Evolutionary conservation across 805 yeast genomes (phyloP).

Genomic region (Starmerella khaoyaiensis): DNA sequence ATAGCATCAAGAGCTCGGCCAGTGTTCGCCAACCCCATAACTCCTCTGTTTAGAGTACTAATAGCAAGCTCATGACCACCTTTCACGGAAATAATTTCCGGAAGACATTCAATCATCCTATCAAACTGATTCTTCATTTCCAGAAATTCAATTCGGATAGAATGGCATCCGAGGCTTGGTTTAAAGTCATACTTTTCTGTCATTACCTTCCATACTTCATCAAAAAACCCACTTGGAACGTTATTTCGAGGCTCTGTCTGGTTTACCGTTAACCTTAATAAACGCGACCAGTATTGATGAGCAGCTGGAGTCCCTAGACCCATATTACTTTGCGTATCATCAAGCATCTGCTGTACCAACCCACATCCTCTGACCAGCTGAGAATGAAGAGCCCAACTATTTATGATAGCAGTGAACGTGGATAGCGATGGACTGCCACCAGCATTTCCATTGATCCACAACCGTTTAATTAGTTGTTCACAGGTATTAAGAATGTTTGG

Average conservation of each 20-base stretch:
- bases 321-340: conserved; percentile 4
- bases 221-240: conserved; percentile 9
- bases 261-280: conserved; percentile 18
- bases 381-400: conserved; percentile 23
- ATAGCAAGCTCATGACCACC: conserved; percentile 10
- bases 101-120: conserved; percentile 12
- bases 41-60: conserved; percentile 13
- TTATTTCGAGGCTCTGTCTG: conserved; percentile 16
- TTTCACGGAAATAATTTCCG: conserved; percentile 6
- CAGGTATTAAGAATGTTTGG: not conserved
- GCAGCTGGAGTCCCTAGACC: conserved; percentile 15
- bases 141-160: conserved; percentile 16
- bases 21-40: conserved; percentile 18
- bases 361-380: conserved; percentile 21
- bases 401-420: conserved; percentile 22
- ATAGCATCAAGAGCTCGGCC: conserved; percentile 18
- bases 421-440: conserved; percentile 13
- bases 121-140: conserved; percentile 18
- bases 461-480: conserved; percentile 9
- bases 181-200: not conserved
- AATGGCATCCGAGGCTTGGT: conserved; percentile 18
- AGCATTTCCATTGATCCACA: conserved; percentile 22
- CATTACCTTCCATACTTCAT: conserved; percentile 17
- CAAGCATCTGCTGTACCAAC: conserved; percentile 12
- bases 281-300: conserved; percentile 20